These are phyloP conservation scores for Mallotus japonicus DNA, from an alignment of 441 rosid genomes.

Conservation along the genomic window DNA sequence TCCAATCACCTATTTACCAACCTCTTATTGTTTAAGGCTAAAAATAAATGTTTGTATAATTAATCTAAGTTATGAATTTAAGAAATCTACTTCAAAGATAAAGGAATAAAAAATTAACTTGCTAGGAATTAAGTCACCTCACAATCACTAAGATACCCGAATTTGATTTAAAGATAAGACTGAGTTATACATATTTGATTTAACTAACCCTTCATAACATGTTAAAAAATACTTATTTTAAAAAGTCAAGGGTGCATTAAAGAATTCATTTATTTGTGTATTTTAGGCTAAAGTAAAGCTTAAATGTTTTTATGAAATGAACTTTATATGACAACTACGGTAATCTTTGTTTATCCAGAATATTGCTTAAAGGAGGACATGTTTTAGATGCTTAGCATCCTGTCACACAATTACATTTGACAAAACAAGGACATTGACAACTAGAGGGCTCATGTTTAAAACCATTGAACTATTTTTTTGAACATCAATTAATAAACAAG, in stretches of 20 bases:
- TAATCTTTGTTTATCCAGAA: conserved; percentile 48
- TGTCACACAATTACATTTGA: conserved; percentile 89
- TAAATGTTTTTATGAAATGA: not conserved
- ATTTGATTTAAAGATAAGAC: not conserved
- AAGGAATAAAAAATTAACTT: no score
- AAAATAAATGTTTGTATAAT: no score
- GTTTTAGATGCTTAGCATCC: conserved; percentile 87
- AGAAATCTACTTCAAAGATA: no score
- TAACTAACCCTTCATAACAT: not conserved
- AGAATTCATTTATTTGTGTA: not conserved
- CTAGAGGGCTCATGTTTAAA: conserved; percentile 85
- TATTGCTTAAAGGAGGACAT: conserved; percentile 89
- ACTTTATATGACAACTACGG: conserved; percentile 21
- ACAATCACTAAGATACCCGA: no score
- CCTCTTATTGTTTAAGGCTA: no score
- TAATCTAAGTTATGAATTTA: no score
- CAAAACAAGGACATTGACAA: conserved; percentile 94
- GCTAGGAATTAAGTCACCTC: no score
- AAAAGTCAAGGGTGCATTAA: no score
- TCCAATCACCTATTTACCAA: no score
- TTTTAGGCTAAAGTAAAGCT: conserved; percentile 1
- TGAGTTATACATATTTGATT: conserved; percentile 1
- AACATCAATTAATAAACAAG: conserved; percentile 44
- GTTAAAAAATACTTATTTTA: not conserved
- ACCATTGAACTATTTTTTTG: conserved; percentile 87